Evolutionary conservation across 306 rosid genomes (phyloP).

Genomic region (Dalbergia oliveri): DNA sequence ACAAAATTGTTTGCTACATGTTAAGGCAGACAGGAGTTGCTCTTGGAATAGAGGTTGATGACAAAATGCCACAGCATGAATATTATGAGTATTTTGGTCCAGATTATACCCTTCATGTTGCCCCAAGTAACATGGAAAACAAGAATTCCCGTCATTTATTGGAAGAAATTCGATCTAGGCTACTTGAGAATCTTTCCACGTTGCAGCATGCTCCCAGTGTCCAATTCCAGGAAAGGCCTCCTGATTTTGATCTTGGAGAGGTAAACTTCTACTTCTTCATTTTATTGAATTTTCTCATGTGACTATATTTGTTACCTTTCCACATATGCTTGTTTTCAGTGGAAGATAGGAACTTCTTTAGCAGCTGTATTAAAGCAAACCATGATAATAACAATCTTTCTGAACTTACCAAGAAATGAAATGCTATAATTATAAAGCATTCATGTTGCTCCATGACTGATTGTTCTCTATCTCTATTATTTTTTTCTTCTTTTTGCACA

Average conservation of each 20-base stretch:
- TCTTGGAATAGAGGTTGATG: slow-evolving; percentile 90
- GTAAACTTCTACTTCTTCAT: slow-evolving; percentile 46
- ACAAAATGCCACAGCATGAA: slow-evolving; percentile 92
- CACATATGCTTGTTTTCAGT: neutral
- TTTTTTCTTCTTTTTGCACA: neutral
- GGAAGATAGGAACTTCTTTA: neutral
- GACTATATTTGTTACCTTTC: slow-evolving; percentile 6
- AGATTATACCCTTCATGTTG: slow-evolving; percentile 92
- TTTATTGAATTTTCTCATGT: slow-evolving; percentile 13
- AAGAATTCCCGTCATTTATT: slow-evolving; percentile 75
- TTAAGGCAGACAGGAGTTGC: slow-evolving; percentile 90
- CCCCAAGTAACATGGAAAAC: slow-evolving; percentile 97
- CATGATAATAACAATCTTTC: neutral
- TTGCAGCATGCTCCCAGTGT: slow-evolving; percentile 94
- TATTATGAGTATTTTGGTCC: slow-evolving; percentile 95
- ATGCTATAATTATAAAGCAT: neutral
- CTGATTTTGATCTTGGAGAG: slow-evolving; percentile 83
- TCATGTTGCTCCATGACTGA: neutral
- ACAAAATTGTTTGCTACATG: slow-evolving; percentile 43
- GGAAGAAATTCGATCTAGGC: slow-evolving; percentile 76
- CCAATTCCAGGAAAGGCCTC: slow-evolving; percentile 87
- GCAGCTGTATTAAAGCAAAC: slow-evolving; percentile 7
- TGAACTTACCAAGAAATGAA: neutral
- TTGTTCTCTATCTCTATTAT: neutral
- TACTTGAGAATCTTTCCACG: slow-evolving; percentile 81